Evolutionary conservation across 2,329 filamentous ascomycete genomes (phyloP).

Genomic region (Exophiala sp.): DNA sequence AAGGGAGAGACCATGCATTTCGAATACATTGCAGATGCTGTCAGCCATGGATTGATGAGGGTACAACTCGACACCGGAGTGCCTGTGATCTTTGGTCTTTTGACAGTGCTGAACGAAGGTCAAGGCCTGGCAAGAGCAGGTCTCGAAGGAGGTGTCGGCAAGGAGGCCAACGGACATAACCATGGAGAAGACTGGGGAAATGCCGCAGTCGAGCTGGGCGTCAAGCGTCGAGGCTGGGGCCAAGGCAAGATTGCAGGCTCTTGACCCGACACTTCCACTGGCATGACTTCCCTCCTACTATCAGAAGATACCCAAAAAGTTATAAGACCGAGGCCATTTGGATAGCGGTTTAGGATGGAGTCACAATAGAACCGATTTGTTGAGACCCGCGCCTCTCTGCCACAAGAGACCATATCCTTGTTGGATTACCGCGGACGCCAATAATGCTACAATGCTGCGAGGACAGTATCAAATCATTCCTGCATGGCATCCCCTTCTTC

Average conservation of each 20-base stretch:
- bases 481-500: conserved; percentile 78
- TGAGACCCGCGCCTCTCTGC: neutral
- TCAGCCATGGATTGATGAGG: conserved; percentile 88
- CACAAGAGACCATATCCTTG: neutral
- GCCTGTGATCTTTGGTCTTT: conserved; percentile 83
- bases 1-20: conserved; percentile 99
- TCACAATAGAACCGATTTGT: neutral
- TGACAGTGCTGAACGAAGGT: conserved; percentile 82
- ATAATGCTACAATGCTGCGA: conserved; percentile 21
- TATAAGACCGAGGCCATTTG: neutral
- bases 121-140: conserved; percentile 83
- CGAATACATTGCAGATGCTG: conserved; percentile 92
- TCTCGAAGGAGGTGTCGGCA: conserved; percentile 47
- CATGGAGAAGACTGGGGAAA: conserved; percentile 95
- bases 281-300: neutral
- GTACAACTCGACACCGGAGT: conserved; percentile 83
- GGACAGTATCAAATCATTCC: conserved; percentile 51
- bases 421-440: conserved; percentile 16
- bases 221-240: conserved; percentile 79
- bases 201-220: conserved; percentile 87
- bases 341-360: neutral
- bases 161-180: conserved; percentile 61
- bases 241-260: conserved; percentile 55
- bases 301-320: neutral
- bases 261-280: no score